Base-by-base conservation (phyloP, 768 basidiomycete genomes). In the Hericium rajendrae region DNA sequence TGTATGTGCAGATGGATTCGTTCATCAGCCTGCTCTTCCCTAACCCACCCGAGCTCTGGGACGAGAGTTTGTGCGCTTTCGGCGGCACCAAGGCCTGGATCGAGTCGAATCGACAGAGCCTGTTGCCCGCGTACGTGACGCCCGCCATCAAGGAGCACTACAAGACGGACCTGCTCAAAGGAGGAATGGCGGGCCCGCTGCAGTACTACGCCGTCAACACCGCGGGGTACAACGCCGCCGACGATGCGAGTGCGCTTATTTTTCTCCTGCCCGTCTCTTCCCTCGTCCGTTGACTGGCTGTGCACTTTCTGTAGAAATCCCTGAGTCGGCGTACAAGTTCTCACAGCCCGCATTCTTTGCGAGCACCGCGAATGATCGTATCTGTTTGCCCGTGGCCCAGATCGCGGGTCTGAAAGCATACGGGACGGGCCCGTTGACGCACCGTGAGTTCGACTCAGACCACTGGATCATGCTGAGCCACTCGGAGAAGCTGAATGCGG, bases 381-480 rank as follows among this genome's bases (percentile, higher is more conserved):
- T 75, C 53, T 69, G 68, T 57, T 15, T 68, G 51, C 61, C 65
- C 26, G 65, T 61, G 16, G 63, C 66, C 26, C 66, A 63, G 24
- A 60, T 62, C 38, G 20, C 60, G 20, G 54, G 54, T 24, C 68
- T 72, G 11, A 56, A 67, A 55, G 62, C 68, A 55, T 65, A 67
- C 56, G 67, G 69, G 6, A 59, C 58, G 40, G 67, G 66, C 46
- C 64, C 65, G 41, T 53, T 63, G 48, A 71, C 70, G 15, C 57
- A 68, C 8, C 66, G 59, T 53, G 71, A 70, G 51, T 71, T 73
- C 32, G 70, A 74, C 38, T 61, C 67, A 1, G 72, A 70, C 1
- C 76, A 78, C 57, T 78, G 73, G 72, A 60, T 67, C 9, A 67
- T 68, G 3, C 54, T 76, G 59, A 71, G 72, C 51, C 65, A 61